Conservation (phyloP, 192 early-diverging fungal genomes). For the Coemansia sp. region DNA sequence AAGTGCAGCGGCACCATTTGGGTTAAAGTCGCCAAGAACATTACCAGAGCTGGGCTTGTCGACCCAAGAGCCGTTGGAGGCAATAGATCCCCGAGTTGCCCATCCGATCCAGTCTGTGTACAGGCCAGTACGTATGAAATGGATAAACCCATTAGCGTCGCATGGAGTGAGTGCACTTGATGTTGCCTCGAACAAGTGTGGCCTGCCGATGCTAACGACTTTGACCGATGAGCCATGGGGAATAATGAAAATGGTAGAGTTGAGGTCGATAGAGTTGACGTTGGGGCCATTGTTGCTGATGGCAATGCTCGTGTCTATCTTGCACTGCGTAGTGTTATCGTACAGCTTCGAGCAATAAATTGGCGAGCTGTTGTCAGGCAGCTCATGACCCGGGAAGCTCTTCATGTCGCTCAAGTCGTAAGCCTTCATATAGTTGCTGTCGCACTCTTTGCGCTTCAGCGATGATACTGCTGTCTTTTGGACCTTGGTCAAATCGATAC, state of each 20-base stretch:
- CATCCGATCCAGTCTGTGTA: slow-evolving; percentile 56
- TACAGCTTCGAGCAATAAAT: slow-evolving; percentile 51
- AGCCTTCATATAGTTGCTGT: slow-evolving; percentile 32
- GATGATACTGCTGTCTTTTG: slow-evolving; percentile 27
- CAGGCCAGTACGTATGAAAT: slow-evolving; percentile 45
- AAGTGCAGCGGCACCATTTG: slow-evolving; percentile 6
- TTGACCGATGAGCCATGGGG: slow-evolving; percentile 31
- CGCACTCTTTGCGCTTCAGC: slow-evolving; percentile 34
- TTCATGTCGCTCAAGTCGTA: slow-evolving; percentile 45
- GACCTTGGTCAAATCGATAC: slow-evolving; percentile 46
- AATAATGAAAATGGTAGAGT: slow-evolving; percentile 48
- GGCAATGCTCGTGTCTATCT: slow-evolving; percentile 33
- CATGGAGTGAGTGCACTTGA: slow-evolving; percentile 25
- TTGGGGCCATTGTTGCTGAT: slow-evolving; percentile 23
- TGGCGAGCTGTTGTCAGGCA: slow-evolving; percentile 41
- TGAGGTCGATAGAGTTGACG: slow-evolving; percentile 42
- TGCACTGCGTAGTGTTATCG: slow-evolving; percentile 42
- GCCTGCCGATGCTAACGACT: slow-evolving; percentile 40
- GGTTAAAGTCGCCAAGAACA: slow-evolving; percentile 26
- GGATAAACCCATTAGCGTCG: slow-evolving; percentile 46
- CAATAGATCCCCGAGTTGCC: slow-evolving; percentile 41
- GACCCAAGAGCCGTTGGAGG: slow-evolving; percentile 44
- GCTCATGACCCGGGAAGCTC: slow-evolving; percentile 44
- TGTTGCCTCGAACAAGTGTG: slow-evolving; percentile 40
- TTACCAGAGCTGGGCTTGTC: slow-evolving; percentile 28